Evolutionary conservation across 148 eudicot genomes (phyloP).

Genomic region (Vaccinium macrocarpon): DNA sequence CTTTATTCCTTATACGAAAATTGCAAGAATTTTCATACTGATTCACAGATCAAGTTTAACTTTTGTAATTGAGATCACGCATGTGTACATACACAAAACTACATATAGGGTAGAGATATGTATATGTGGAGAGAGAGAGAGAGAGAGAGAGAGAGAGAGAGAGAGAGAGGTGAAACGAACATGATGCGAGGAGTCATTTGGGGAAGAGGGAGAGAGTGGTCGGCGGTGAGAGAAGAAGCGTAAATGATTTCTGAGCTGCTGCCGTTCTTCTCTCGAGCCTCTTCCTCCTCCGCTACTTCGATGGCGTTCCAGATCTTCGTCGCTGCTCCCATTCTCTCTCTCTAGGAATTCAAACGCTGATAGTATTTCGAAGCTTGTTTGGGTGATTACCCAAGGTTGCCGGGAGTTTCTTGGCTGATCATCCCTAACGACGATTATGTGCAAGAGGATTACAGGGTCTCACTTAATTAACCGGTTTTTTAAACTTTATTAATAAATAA

Average conservation of each 20-base stretch:
- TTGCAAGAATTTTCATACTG: background rate
- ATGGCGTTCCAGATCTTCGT: constrained; percentile 62
- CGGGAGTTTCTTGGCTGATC: constrained; percentile 12
- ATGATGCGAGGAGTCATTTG: constrained; percentile 67
- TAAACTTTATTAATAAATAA: too few species aligned
- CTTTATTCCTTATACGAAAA: too few species aligned
- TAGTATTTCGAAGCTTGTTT: background rate
- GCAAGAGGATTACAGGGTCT: too few species aligned
- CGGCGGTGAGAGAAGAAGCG: constrained; percentile 60
- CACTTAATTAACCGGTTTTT: too few species aligned
- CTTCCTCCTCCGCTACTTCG: constrained; percentile 36
- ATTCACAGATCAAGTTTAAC: background rate
- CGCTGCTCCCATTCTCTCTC: constrained; percentile 26
- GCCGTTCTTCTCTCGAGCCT: constrained; percentile 25
- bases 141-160: constrained; percentile 1
- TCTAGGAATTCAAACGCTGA: constrained; percentile 4
- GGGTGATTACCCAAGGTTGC: constrained; percentile 10
- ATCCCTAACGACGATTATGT: background rate
- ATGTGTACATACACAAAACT: background rate
- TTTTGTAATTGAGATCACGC: background rate
- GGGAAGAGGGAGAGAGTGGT: constrained; percentile 71
- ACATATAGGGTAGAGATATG: background rate
- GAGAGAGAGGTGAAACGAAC: constrained; percentile 32
- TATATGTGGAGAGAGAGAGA: background rate
- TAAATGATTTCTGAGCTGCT: constrained; percentile 44